Evolutionary conservation across 1,284 basidiomycete genomes (phyloP).

Genomic region (Puccinia sorghi): DNA sequence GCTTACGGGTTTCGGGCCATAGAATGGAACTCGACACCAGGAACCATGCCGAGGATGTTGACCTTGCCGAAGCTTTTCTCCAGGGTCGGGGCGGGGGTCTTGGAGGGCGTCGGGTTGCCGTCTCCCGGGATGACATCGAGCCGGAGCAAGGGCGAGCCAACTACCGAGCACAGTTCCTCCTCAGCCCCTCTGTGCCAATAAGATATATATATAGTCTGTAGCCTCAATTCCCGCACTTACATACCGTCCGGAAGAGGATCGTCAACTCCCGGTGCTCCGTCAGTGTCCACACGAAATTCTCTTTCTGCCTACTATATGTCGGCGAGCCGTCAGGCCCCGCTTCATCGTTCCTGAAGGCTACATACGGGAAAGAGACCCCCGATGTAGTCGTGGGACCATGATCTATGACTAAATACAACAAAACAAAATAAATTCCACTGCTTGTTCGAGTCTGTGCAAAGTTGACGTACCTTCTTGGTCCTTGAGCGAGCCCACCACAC

Average conservation of each 20-base stretch:
- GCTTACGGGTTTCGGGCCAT: constrained; percentile 18
- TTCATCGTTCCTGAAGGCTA: neutral
- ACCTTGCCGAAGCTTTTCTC: neutral
- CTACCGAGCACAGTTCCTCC: neutral
- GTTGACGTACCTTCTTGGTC: constrained; percentile 23
- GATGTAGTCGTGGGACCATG: neutral
- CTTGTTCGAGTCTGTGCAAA: neutral
- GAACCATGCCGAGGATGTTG: neutral
- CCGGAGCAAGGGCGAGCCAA: constrained; percentile 12
- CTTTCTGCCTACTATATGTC: neutral
- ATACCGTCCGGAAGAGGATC: neutral
- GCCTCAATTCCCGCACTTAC: neutral
- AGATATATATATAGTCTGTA: too few relatives aligned
- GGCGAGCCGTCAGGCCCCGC: neutral
- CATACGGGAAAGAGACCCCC: neutral
- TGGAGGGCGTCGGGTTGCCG: constrained; percentile 3
- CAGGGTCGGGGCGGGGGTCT: neutral
- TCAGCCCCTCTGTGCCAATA: too few relatives aligned
- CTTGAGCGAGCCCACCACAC: constrained; percentile 42
- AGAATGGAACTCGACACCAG: neutral
- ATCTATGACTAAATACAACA: constrained; percentile 3
- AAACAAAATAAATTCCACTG: neutral
- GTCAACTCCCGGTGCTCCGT: neutral
- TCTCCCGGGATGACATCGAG: constrained; percentile 12
- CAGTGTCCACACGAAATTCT: constrained; percentile 5